A percentile compares a stretch with the other conserved stretches of the same genome.
Evolutionary conservation across 805 yeast species (phyloP).

Genomic region (Clavispora santaluciae): DNA sequence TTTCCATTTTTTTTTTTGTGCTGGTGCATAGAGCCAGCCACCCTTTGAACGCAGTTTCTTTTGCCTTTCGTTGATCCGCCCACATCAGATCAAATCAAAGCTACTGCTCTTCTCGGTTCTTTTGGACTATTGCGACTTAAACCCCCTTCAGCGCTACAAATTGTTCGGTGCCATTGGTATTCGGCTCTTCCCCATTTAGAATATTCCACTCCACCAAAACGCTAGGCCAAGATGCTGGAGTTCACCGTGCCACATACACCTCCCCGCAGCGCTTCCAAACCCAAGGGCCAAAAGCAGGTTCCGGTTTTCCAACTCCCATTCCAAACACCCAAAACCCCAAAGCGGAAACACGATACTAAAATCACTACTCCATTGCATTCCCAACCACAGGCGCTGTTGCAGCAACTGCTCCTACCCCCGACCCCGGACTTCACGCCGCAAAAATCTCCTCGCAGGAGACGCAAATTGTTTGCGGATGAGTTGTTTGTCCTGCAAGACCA

Average conservation of each 20-base stretch:
- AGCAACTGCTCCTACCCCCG: constrained; percentile 13
- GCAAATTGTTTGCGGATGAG: constrained; percentile 13
- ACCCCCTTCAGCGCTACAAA: too few species aligned
- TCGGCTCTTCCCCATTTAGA: too few species aligned
- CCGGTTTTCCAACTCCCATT: constrained; percentile 1
- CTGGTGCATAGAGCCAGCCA: not conserved
- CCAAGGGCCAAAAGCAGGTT: not conserved
- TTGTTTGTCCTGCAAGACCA: constrained; percentile 11
- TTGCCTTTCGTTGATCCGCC: not conserved
- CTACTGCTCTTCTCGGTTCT: too few species aligned
- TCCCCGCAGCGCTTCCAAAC: not conserved
- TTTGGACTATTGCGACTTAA: too few species aligned
- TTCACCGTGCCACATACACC: not conserved
- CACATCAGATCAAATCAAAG: too few species aligned
- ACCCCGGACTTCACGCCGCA: constrained; percentile 34
- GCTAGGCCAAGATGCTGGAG: too few species aligned
- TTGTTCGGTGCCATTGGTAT: too few species aligned
- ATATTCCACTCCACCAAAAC: too few species aligned
- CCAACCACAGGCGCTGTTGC: not conserved
- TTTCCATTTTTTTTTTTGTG: not conserved
- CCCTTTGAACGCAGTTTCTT: not conserved
- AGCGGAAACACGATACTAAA: not conserved
- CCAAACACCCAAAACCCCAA: not conserved
- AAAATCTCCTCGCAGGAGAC: constrained; percentile 21
- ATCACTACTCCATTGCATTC: not conserved